Evolutionary conservation across 176 grass and related monocot species (phyloP).

Genomic region (Bromus sterilis): DNA sequence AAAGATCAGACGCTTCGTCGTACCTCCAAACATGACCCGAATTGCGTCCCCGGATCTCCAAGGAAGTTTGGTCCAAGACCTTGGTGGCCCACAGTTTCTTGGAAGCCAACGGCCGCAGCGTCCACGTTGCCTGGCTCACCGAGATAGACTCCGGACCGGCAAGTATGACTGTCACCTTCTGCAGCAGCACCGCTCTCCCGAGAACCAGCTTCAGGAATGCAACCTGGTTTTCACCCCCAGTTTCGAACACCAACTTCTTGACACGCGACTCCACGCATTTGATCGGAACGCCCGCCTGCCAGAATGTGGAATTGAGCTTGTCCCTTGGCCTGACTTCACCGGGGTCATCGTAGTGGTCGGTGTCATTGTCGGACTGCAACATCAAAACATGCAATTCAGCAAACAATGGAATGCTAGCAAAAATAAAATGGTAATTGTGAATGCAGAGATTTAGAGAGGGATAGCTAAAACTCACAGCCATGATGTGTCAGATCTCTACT

Average conservation of each 20-base stretch:
- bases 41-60: background rate
- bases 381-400: background rate
- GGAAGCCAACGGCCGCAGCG: background rate
- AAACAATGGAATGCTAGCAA: background rate
- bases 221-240: background rate
- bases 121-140: background rate
- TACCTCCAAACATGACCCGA: background rate
- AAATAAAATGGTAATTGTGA: background rate
- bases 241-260: slow-evolving; percentile 13
- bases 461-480: background rate
- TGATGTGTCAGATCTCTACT: slow-evolving; percentile 6
- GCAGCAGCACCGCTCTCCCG: background rate
- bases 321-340: background rate
- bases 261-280: slow-evolving; percentile 5
- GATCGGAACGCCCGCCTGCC: background rate
- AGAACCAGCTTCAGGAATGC: slow-evolving; percentile 18
- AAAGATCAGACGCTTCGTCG: slow-evolving; percentile 20
- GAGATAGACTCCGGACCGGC: background rate
- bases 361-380: slow-evolving; percentile 15
- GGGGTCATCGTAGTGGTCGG: background rate
- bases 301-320: background rate
- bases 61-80: background rate
- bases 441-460: background rate
- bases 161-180: slow-evolving; percentile 5
- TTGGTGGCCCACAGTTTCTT: background rate